These are phyloP conservation scores for Colletotrichum gloeosporioides DNA, from an alignment of 2,329 filamentous ascomycete species.

Conservation along the genomic window DNA sequence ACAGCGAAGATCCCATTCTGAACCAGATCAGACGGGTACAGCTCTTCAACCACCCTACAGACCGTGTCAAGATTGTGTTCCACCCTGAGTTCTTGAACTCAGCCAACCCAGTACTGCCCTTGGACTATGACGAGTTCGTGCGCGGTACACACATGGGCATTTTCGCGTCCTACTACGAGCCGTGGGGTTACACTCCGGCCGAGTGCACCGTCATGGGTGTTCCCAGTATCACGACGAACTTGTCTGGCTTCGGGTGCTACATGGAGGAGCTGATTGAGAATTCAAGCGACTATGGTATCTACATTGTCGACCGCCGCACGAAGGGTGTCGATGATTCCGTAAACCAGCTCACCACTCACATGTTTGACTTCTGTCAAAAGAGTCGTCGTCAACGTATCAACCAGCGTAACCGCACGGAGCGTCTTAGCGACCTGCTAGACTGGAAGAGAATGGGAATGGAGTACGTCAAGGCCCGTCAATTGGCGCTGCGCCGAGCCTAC, in stretches of 20 bases:
- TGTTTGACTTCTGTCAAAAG: conserved; percentile 95
- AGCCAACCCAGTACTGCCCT: conserved; percentile 89
- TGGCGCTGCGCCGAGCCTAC: conserved; percentile 91
- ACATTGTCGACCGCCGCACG: conserved; percentile 93
- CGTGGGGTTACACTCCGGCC: conserved; percentile 97
- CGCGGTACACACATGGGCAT: conserved; percentile 95
- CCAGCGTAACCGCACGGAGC: conserved; percentile 95
- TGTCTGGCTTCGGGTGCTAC: conserved; percentile 98
- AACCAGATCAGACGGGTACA: conserved; percentile 96
- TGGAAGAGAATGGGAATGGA: conserved; percentile 99
- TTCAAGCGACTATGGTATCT: conserved; percentile 96
- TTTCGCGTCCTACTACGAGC: conserved; percentile 98
- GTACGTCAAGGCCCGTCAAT: conserved; percentile 95
- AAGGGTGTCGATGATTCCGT: conserved; percentile 98
- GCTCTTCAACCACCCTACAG: conserved; percentile 93
- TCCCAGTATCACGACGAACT: conserved; percentile 95
- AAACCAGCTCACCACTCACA: conserved; percentile 89
- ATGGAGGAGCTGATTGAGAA: conserved; percentile 99
- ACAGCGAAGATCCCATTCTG: conserved; percentile 89
- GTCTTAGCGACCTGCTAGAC: conserved; percentile 91
- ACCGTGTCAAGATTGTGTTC: conserved; percentile 97
- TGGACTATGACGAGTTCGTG: conserved; percentile 99
- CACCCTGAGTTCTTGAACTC: conserved; percentile 98
- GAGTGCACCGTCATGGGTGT: conserved; percentile 99
- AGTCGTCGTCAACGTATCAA: conserved; percentile 97